phyloP scores from a whole-genome alignment of 768 basidiomycete genomes.

The Wakefieldia striispora region DNA sequence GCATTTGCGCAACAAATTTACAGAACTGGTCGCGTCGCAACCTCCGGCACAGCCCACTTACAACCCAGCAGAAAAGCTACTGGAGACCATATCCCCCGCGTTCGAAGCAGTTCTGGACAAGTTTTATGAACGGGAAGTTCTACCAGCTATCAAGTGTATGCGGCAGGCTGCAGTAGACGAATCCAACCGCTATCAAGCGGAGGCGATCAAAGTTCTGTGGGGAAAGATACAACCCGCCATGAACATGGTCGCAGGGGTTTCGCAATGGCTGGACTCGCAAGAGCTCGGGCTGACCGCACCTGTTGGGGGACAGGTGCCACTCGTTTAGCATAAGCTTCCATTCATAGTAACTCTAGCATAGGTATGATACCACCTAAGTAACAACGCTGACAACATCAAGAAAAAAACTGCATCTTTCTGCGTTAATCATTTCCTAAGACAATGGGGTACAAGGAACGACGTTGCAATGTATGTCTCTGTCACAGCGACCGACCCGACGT shows the following conservation, averaged over 20 bases:
- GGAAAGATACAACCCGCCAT: slow-evolving; percentile 30
- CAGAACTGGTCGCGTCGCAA: slow-evolving; percentile 12
- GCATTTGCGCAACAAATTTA: slow-evolving; percentile 17
- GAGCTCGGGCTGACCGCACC: slow-evolving; percentile 23
- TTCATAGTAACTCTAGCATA: slow-evolving; percentile 12
- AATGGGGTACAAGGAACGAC: slow-evolving; percentile 12
- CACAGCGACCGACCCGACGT: neutral
- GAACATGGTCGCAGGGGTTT: slow-evolving; percentile 31
- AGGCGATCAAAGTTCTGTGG: slow-evolving; percentile 24
- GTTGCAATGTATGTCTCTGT: slow-evolving; percentile 29
- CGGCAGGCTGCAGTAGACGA: slow-evolving; percentile 6
- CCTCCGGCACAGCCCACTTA: neutral
- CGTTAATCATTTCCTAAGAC: neutral
- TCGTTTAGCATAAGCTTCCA: slow-evolving; percentile 4
- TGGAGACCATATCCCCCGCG: slow-evolving; percentile 18
- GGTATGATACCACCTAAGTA: slow-evolving; percentile 16
- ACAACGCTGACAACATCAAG: neutral
- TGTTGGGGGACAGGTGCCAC: neutral
- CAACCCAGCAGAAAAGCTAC: slow-evolving; percentile 10
- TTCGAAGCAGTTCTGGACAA: slow-evolving; percentile 18
- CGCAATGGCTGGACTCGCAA: slow-evolving; percentile 30
- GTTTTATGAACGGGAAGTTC: slow-evolving; percentile 24
- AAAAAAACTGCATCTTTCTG: neutral
- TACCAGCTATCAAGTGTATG: slow-evolving; percentile 16
- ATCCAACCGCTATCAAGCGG: slow-evolving; percentile 22